Base-by-base conservation (phyloP, 2,329 filamentous ascomycete species). In the Fusarium algeriense region DNA sequence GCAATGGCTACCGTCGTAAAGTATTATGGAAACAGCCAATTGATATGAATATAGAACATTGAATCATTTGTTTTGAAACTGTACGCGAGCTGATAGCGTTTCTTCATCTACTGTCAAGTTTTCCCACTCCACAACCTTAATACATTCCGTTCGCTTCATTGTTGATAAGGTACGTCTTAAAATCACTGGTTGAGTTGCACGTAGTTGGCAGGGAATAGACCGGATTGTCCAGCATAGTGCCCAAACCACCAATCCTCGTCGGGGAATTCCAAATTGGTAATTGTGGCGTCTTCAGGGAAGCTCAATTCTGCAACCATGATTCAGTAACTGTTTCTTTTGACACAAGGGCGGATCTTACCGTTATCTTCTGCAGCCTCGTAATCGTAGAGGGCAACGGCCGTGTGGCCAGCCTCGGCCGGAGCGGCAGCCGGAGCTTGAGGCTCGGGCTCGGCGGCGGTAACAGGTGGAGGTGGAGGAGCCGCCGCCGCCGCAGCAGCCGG, bases 231-330 rank as follows among this genome's bases (percentile, higher is more conserved):
- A 30, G 90, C 87, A 81, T 92, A 97, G 77, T 93, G 90, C 64
- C 96, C 96, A 76, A 95, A 92, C 96, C 96, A 99, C 96, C 96
- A 99, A 79, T 99, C 96, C 73, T 98, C 95, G 77, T 98, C 96
- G 4, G 96, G 96, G 82, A 98, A 98, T 84, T 98, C 93, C 71
- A 99, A 85, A 78, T 92, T 88, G 32, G 88, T 92, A 75, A 99
- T 92, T 70, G 86, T 94, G 41, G 93, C 95, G 34, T 92, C 92
- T 77, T 99, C 96, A 5, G 94, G 93, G 84, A 99, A 99, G 80
- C 92, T 94, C 70, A 90, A 78, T 75, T 90, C 88, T 90, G 75
- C 53, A 32, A 74, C 77, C 57, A 77, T 77, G 67, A 78, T 76
- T 67, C 30, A 71, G 69, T 38, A 45, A 32, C 38, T 30, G 28